Base-by-base conservation (phyloP, 2,329 filamentous ascomycete genomes). In the Phaeomoniella chlamydospora region DNA sequence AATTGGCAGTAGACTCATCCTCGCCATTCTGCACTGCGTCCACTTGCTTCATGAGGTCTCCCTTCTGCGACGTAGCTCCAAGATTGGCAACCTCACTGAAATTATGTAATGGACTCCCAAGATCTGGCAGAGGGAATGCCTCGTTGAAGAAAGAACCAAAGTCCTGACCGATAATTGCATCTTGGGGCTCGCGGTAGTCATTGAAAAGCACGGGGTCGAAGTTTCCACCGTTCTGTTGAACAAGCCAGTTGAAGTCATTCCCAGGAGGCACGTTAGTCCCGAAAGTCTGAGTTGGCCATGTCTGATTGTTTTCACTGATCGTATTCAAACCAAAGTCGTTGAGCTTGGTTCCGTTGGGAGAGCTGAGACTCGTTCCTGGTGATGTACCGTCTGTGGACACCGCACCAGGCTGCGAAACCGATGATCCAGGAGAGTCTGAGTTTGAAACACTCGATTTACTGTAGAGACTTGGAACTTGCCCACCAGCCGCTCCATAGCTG, bases 131-230 rank as follows among this genome's bases (percentile, higher is more conserved):
- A 12, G 87, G 79, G 52, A 92, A 80, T 11, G 85, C 81, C 46
- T 94, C 87, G 45, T 73, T 72, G 53, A 75, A 74, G 56, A 77
- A 77, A 14, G 65, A 80, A 37, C 84, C 82, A 45, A 92, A 82
- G 5, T 76, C 74, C 31, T 72, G 50, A 62, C 77, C 45, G 67
- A 93, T 60, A 11, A 93, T 70, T 37, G 79, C 88, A 39, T 85
- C 81, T 49, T 93, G 84, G 0, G 85, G 77, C 51, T 98, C 90
- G 36, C 90, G 78, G 58, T 94, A 96, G 47, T 86, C 83, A 37
- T 81, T 83, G 55, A 94, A 96, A 3, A 96, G 67, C 37, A 90
- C 77, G 0, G 90, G 88, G 42, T 96, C 87, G 49, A 96, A 94
- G 43, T 81, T 76, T 38, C 83, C 83, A 39, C 79, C 78, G 48